Percentiles rank a stretch among this genome's conserved stretches.
phyloP scores from a whole-genome alignment of 2,329 filamentous ascomycete genomes.

The Pestalotiopsis sp. region DNA sequence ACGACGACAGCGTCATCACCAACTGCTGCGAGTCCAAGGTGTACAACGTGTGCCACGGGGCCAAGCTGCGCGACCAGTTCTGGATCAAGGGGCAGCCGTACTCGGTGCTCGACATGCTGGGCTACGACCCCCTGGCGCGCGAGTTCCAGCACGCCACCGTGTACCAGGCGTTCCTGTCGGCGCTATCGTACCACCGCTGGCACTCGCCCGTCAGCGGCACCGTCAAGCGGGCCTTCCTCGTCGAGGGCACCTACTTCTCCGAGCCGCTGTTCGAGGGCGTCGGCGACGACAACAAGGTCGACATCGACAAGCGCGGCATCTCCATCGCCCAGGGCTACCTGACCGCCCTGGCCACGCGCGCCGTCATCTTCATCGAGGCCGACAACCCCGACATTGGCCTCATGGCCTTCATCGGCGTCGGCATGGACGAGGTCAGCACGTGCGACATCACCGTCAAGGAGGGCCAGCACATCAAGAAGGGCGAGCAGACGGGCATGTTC shows the following conservation, averaged over 20 bases:
- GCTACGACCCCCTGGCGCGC: conserved; percentile 43
- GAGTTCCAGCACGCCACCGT: conserved; percentile 58
- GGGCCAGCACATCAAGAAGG: conserved; percentile 68
- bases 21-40: conserved; percentile 61
- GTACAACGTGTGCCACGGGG: conserved; percentile 38
- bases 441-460: conserved; percentile 72
- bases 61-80: conserved; percentile 53
- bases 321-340: conserved; percentile 66
- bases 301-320: conserved; percentile 30
- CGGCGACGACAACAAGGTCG: conserved; percentile 23
- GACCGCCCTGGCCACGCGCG: conserved; percentile 68
- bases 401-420: conserved; percentile 71
- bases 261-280: conserved; percentile 53
- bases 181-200: conserved; percentile 65
- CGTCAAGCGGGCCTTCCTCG: conserved; percentile 51
- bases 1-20: conserved; percentile 52
- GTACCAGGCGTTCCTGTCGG: conserved; percentile 63
- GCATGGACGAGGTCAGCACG: conserved; percentile 77
- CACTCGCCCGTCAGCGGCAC: conserved; percentile 60
- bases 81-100: conserved; percentile 65
- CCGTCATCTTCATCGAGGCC: conserved; percentile 70
- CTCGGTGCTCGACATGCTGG: conserved; percentile 56
- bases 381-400: conserved; percentile 68
- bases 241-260: conserved; percentile 61
- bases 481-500: conserved; percentile 76